A percentile compares a stretch with the other conserved stretches of the same genome.
These are phyloP conservation scores for Ascochyta lentis DNA, from an alignment of 2,329 filamentous ascomycete species.

Conservation along the genomic window DNA sequence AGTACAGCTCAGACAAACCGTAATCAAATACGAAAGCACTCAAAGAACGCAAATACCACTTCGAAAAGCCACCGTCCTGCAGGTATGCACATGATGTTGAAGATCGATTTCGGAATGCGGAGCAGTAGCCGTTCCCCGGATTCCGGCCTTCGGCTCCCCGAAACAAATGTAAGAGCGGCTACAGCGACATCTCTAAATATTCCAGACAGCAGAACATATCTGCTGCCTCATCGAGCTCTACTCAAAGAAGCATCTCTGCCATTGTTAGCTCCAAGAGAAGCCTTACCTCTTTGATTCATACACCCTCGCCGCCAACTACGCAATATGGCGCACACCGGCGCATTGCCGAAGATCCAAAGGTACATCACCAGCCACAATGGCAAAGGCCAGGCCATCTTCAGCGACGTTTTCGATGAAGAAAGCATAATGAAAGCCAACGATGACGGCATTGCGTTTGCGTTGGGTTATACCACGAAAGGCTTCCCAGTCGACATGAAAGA, in stretches of 20 bases:
- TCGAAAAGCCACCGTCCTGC: background rate
- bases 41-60: background rate
- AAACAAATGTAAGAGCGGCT: slow-evolving; percentile 17
- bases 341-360: slow-evolving; percentile 42
- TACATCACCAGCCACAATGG: slow-evolving; percentile 48
- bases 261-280: background rate
- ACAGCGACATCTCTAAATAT: background rate
- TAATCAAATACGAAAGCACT: background rate
- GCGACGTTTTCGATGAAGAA: slow-evolving; percentile 44
- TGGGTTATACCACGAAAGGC: slow-evolving; percentile 58
- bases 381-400: slow-evolving; percentile 48
- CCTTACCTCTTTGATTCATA: background rate
- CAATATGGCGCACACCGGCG: slow-evolving; percentile 42
- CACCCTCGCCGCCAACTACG: background rate
- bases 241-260: background rate
- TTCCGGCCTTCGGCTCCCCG: slow-evolving; percentile 36
- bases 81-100: background rate
- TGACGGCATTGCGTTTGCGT: slow-evolving; percentile 57
- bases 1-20: background rate
- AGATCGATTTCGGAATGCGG: slow-evolving; percentile 22
- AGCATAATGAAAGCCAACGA: slow-evolving; percentile 47
- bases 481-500: slow-evolving; percentile 56
- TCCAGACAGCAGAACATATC: too few relatives aligned
- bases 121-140: slow-evolving; percentile 18
- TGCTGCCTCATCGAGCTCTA: background rate